A percentile compares a stretch with the other conserved stretches of the same genome.
These are phyloP conservation scores for Xerocomellus chrysenteron DNA, from an alignment of 768 basidiomycete genomes.

Conservation along the genomic window DNA sequence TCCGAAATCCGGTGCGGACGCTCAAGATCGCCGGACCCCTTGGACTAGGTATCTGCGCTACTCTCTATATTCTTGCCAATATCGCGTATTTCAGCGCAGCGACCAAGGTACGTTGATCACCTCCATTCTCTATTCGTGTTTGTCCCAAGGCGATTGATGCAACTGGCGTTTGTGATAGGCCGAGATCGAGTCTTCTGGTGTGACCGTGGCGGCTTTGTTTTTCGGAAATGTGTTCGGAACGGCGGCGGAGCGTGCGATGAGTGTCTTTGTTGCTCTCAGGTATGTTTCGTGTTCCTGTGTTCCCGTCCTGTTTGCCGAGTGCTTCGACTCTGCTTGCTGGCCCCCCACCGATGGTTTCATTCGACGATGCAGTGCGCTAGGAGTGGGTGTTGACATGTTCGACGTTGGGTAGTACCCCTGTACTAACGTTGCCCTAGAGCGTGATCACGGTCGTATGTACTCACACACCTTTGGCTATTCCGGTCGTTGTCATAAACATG, in stretches of 20 bases:
- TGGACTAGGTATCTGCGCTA: too few species aligned
- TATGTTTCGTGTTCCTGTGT: conserved; percentile 10
- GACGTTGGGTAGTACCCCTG: neutral
- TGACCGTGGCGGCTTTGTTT: conserved; percentile 59
- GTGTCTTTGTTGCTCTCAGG: conserved; percentile 57
- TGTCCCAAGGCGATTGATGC: neutral
- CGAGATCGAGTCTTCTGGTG: conserved; percentile 47
- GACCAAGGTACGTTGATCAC: too few species aligned
- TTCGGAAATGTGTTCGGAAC: conserved; percentile 58
- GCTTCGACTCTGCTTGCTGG: neutral
- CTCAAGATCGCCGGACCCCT: too few species aligned
- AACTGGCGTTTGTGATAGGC: conserved; percentile 21
- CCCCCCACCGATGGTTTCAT: neutral
- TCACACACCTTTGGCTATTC: neutral
- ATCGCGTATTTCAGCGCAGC: too few species aligned
- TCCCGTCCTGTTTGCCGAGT: neutral
- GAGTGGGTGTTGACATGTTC: conserved; percentile 16
- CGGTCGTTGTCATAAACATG: neutral
- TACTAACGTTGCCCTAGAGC: conserved; percentile 16
- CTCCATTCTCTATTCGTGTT: neutral
- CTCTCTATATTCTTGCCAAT: conserved; percentile 23
- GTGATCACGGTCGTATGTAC: conserved; percentile 32
- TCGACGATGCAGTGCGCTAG: conserved; percentile 32
- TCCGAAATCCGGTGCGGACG: conserved; percentile 28
- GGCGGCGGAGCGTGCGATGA: conserved; percentile 51